These are phyloP conservation scores for Lepiota venenata DNA, from an alignment of 768 basidiomycete genomes.

Conservation along the genomic window DNA sequence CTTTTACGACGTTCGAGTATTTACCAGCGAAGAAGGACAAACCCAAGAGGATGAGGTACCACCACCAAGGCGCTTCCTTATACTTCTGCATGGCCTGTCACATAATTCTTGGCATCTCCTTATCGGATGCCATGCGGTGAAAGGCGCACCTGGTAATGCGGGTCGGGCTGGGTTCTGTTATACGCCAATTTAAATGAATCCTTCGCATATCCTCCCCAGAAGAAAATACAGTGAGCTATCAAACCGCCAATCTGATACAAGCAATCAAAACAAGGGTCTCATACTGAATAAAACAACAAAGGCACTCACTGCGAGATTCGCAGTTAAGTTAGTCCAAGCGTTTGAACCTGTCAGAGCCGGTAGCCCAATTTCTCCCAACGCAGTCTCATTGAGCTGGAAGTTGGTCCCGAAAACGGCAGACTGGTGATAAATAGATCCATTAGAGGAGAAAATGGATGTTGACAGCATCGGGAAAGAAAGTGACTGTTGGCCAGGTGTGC, in stretches of 20 bases:
- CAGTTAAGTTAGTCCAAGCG: constrained; percentile 45
- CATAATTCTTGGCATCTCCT: neutral
- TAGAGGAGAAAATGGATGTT: constrained; percentile 49
- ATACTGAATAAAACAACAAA: neutral
- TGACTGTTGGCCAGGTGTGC: constrained; percentile 30
- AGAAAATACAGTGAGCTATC: constrained; percentile 51
- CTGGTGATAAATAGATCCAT: constrained; percentile 55
- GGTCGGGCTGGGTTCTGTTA: constrained; percentile 46
- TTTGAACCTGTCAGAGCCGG: constrained; percentile 51
- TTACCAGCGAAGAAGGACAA: constrained; percentile 55
- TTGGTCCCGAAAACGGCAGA: constrained; percentile 47
- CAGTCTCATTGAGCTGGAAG: constrained; percentile 52
- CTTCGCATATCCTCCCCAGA: constrained; percentile 52
- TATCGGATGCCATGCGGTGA: neutral
- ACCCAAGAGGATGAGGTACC: constrained; percentile 48
- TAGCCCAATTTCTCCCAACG: constrained; percentile 45
- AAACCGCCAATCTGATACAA: constrained; percentile 51
- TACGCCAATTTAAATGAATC: constrained; percentile 49
- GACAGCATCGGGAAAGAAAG: constrained; percentile 57
- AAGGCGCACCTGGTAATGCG: constrained; percentile 45
- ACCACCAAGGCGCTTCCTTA: constrained; percentile 58
- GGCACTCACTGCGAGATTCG: constrained; percentile 41
- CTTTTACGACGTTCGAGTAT: constrained; percentile 2
- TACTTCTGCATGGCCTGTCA: constrained; percentile 53
- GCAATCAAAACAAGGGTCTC: neutral